Evolutionary conservation across 2,329 filamentous ascomycete genomes (phyloP).

Genomic region (Aspergillus sp.): DNA sequence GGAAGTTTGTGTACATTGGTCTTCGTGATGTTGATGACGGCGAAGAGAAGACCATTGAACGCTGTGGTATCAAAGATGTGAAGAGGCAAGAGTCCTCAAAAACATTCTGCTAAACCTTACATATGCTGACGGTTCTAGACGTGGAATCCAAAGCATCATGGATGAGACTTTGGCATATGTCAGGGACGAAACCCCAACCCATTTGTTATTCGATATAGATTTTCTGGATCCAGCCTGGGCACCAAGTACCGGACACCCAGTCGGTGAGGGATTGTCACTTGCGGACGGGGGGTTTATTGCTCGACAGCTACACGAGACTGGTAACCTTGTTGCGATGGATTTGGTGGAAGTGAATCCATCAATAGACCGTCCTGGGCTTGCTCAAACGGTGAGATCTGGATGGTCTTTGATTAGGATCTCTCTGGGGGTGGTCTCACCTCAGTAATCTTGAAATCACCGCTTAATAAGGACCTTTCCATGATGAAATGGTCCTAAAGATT

Average conservation of each 20-base stretch:
- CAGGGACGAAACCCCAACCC: conserved; percentile 88
- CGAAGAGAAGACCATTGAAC: conserved; percentile 86
- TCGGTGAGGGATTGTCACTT: conserved; percentile 86
- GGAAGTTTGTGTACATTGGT: conserved; percentile 95
- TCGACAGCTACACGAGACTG: conserved; percentile 76
- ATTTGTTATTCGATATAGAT: conserved; percentile 95
- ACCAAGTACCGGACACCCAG: conserved; percentile 93
- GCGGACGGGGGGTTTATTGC: conserved; percentile 97
- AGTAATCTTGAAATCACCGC: too few species aligned
- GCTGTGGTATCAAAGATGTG: conserved; percentile 90
- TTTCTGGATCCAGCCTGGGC: conserved; percentile 95
- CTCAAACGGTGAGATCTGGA: conserved; percentile 83
- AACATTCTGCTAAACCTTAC: not conserved
- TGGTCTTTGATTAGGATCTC: conserved; percentile 89
- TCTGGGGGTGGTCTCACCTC: conserved; percentile 54
- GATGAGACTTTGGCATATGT: conserved; percentile 98
- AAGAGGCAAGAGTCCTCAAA: conserved; percentile 61
- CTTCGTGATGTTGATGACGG: conserved; percentile 86
- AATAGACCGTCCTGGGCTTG: conserved; percentile 64
- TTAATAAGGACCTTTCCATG: too few species aligned
- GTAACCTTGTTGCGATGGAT: conserved; percentile 73
- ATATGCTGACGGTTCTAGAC: conserved; percentile 42
- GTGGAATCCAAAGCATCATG: conserved; percentile 93
- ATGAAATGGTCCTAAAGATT: too few species aligned
- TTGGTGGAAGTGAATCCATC: conserved; percentile 78